Conservation (phyloP, 1,284 basidiomycete species). For the Puccinia novopanici region DNA sequence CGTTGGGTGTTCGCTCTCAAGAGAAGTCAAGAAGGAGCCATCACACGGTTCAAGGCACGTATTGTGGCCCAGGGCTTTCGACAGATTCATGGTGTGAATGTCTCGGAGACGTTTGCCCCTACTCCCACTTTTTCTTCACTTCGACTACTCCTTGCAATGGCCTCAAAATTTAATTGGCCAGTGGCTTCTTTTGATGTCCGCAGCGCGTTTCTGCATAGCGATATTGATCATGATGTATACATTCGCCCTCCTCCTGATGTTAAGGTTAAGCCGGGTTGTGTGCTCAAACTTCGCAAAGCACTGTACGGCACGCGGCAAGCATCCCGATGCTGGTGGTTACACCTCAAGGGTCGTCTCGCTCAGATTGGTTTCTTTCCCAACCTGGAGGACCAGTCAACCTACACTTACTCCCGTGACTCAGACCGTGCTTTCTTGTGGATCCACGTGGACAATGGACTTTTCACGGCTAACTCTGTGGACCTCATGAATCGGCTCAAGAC, state of each 20-base stretch:
- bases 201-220: too few species aligned
- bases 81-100: too few species aligned
- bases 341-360: neutral
- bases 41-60: neutral
- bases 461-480: neutral
- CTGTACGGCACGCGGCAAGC: slow-evolving; percentile 25
- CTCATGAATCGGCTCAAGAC: neutral
- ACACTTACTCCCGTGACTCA: neutral
- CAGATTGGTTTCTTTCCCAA: slow-evolving; percentile 6
- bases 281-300: neutral
- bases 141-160: too few species aligned
- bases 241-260: neutral
- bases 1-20: slow-evolving; percentile 9
- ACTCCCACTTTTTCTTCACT: too few species aligned
- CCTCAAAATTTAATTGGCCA: too few species aligned
- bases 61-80: too few species aligned
- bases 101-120: too few species aligned
- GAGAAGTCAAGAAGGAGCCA: neutral
- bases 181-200: too few species aligned
- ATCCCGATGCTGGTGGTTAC: slow-evolving; percentile 25
- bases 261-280: neutral
- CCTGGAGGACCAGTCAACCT: slow-evolving; percentile 5
- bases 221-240: neutral
- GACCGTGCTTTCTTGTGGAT: slow-evolving; percentile 5
- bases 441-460: slow-evolving; percentile 12